A percentile compares a stretch with the other conserved stretches of the same genome.
Conservation (phyloP, 2,329 filamentous ascomycete genomes). For the Fonsecaea nubica region DNA sequence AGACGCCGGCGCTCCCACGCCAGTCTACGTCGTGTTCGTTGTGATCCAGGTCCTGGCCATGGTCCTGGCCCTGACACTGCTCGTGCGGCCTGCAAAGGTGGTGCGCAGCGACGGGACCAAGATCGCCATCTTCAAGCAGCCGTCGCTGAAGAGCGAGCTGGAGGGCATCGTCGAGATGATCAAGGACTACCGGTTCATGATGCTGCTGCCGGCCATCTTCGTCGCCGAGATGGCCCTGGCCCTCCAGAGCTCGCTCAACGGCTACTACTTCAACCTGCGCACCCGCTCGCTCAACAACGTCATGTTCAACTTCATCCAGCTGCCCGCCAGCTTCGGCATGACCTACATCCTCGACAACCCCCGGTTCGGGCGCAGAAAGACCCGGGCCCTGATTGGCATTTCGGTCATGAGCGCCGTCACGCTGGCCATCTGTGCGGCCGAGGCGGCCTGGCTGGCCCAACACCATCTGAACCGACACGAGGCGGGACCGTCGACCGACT, state of each 20-base stretch:
- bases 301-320: constrained; percentile 36
- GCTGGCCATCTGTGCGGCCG: constrained; percentile 26
- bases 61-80: constrained; percentile 20
- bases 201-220: constrained; percentile 33
- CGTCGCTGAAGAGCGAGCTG: constrained; percentile 31
- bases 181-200: constrained; percentile 24
- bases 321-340: constrained; percentile 24
- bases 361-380: constrained; percentile 31
- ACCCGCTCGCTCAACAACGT: constrained; percentile 37
- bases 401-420: constrained; percentile 28
- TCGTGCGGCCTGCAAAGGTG: constrained; percentile 35
- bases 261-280: constrained; percentile 38
- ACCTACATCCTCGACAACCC: constrained; percentile 44
- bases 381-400: constrained; percentile 29
- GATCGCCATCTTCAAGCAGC: constrained; percentile 37
- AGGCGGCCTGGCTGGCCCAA: constrained; percentile 29
- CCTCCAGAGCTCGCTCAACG: constrained; percentile 25
- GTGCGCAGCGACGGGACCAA: constrained; percentile 39
- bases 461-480: constrained; percentile 26
- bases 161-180: constrained; percentile 27
- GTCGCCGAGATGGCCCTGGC: constrained; percentile 35
- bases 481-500: constrained; percentile 26
- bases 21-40: constrained; percentile 36
- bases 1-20: constrained; percentile 32
- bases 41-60: constrained; percentile 34